Base-by-base conservation (phyloP, 495 filamentous ascomycete species). In the Hypoxylon trugodes region DNA sequence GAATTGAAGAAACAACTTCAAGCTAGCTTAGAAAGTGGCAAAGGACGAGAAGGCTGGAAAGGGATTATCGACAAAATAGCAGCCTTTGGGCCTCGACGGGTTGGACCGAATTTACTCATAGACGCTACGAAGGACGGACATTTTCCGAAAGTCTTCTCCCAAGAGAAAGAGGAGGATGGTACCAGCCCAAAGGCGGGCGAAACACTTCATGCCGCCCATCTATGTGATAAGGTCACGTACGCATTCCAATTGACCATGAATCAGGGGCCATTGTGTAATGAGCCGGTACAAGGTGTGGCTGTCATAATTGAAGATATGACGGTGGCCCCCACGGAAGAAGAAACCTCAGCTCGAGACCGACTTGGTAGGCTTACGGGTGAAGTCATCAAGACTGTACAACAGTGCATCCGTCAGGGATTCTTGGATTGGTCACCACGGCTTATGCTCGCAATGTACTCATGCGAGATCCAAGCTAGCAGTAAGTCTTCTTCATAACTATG, bases 361-460 rank as follows among this genome's bases (percentile, higher is more conserved):
- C 81, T 93, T n/a, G 89, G 90, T 66, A 87, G 92, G 5, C 79
- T 96, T 0, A 97, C 92, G 0, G 93, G 95, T 38, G 95, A 97
- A 74, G 84, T 94, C 12, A 96, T 98, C 74, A 89, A 90, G 69
- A 87, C 90, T 1, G 89, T 93, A 3, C 92, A 92, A 45, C 86
- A 91, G 30, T 86, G 90, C n/a, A 94, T 98, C 62, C 83, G 86
- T 13, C 86, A 90, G 68, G 94, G 88, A 12, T 97, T 98, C 79
- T 77, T 96, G 2, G 96, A 97, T 80, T 98, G 94, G 94, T 93
- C 89, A 53, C 93, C 96, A 0, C 86, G 95, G 1, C 81, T 98
- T 24, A 83, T 98, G 80, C 87, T 97, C 45, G 93, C 95, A n/a
- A 97, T 97, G 92, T 98, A 98, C 78, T 92, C 88, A 51, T 94